Conservation (phyloP, 2,329 filamentous ascomycete species). For the Apiospora aurea region DNA sequence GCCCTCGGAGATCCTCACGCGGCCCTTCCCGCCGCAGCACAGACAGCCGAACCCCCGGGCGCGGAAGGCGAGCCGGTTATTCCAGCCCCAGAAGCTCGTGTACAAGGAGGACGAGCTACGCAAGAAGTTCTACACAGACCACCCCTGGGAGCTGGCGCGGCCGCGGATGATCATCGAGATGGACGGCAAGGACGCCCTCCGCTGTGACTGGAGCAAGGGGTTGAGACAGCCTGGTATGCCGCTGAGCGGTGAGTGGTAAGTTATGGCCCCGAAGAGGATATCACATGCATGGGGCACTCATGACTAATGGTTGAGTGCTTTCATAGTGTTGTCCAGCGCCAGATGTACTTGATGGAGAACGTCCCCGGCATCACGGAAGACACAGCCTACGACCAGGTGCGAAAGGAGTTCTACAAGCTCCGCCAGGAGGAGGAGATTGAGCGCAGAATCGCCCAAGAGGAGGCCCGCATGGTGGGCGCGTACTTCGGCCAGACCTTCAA, state of each 20-base stretch:
- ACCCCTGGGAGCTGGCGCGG: slow-evolving; percentile 95
- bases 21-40: slow-evolving; percentile 59
- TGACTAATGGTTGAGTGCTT: not conserved
- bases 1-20: slow-evolving; percentile 64
- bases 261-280: slow-evolving; percentile 7
- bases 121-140: slow-evolving; percentile 85
- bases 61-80: slow-evolving; percentile 76
- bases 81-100: slow-evolving; percentile 76
- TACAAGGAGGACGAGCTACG: slow-evolving; percentile 88
- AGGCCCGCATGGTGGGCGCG: slow-evolving; percentile 84
- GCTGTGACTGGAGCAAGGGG: slow-evolving; percentile 79
- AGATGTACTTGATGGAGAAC: slow-evolving; percentile 82
- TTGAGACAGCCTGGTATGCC: slow-evolving; percentile 77
- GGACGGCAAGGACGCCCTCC: slow-evolving; percentile 81
- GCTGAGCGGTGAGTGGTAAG: slow-evolving; percentile 84
- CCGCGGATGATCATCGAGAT: slow-evolving; percentile 85
- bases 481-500: slow-evolving; percentile 83
- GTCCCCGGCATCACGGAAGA: slow-evolving; percentile 63
- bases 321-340: slow-evolving; percentile 86
- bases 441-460: slow-evolving; percentile 82
- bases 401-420: slow-evolving; percentile 88
- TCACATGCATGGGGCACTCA: slow-evolving; percentile 13
- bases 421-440: slow-evolving; percentile 85
- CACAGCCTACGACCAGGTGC: slow-evolving; percentile 83
- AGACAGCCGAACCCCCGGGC: slow-evolving; percentile 50